phyloP scores from a whole-genome alignment of 2,329 filamentous ascomycete genomes.

The Byssothecium circinans region DNA sequence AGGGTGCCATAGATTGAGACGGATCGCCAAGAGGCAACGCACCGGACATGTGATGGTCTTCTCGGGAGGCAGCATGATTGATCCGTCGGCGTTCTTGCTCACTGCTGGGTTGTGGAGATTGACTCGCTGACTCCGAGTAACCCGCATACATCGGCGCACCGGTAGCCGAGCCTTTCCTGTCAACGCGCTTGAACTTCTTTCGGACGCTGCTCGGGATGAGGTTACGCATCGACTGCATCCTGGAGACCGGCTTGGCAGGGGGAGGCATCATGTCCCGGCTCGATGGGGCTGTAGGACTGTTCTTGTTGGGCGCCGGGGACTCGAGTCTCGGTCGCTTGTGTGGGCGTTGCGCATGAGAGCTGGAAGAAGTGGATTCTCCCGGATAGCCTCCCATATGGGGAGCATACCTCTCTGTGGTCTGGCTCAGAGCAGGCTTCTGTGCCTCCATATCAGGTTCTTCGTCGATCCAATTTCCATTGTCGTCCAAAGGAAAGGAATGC shows the following conservation, averaged over 20 bases:
- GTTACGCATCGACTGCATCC: conserved; percentile 31
- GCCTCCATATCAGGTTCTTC: conserved; percentile 2
- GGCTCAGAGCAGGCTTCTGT: conserved; percentile 25
- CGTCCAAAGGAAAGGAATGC: conserved; percentile 12
- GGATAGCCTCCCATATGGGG: conserved; percentile 12
- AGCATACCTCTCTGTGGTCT: conserved; percentile 26
- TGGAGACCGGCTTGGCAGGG: conserved; percentile 30
- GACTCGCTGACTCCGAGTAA: conserved; percentile 10
- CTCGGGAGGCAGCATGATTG: conserved; percentile 5
- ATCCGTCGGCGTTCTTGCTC: neutral
- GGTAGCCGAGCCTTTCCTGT: neutral
- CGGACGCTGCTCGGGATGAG: conserved; percentile 23
- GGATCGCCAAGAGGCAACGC: conserved; percentile 19
- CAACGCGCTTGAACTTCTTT: conserved; percentile 20
- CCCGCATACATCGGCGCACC: conserved; percentile 19
- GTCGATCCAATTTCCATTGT: conserved; percentile 10
- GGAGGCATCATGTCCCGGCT: conserved; percentile 46
- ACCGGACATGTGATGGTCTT: conserved; percentile 27
- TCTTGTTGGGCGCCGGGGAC: conserved; percentile 23
- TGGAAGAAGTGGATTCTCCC: conserved; percentile 9
- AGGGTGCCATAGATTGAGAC: conserved; percentile 5
- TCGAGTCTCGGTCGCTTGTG: conserved; percentile 38
- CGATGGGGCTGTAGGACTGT: conserved; percentile 16
- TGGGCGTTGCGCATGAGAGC: conserved; percentile 22
- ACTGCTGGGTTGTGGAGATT: neutral